Conservation (phyloP, 1,284 basidiomycete genomes). For the Cutaneotrichosporon sp. region DNA sequence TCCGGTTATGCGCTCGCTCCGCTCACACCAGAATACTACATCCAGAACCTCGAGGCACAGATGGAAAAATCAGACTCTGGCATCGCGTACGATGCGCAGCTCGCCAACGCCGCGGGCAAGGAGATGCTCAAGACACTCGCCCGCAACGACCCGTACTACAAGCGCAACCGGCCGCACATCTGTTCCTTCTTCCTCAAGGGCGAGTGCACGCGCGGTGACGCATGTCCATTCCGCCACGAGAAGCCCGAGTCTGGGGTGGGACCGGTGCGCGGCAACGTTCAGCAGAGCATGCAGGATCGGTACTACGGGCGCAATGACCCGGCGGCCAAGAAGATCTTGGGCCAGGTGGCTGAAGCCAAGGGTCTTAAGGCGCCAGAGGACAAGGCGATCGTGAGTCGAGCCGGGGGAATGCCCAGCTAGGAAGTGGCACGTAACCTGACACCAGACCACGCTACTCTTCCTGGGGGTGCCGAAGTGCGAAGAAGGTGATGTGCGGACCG, state of each 20-base stretch:
- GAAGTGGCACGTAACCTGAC: constrained; percentile 6
- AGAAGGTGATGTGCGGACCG: constrained; percentile 74
- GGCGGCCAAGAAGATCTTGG: constrained; percentile 82
- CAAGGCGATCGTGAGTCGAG: constrained; percentile 67
- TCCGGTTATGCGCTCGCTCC: background rate
- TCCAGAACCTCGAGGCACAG: constrained; percentile 90
- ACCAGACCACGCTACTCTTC: constrained; percentile 85
- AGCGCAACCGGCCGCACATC: constrained; percentile 87
- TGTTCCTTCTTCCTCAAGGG: constrained; percentile 97
- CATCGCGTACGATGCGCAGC: constrained; percentile 61
- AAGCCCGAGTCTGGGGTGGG: constrained; percentile 70
- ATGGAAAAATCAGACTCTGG: constrained; percentile 51
- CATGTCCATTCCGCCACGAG: constrained; percentile 95
- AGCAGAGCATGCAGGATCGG: constrained; percentile 88
- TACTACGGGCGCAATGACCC: constrained; percentile 89
- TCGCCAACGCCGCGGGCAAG: constrained; percentile 75
- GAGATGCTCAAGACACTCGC: constrained; percentile 95
- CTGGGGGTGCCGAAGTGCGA: constrained; percentile 74
- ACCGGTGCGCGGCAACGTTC: constrained; percentile 61
- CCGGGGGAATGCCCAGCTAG: background rate
- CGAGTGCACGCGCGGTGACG: constrained; percentile 83
- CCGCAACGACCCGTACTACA: constrained; percentile 92
- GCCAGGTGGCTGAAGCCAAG: constrained; percentile 67
- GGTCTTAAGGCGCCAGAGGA: constrained; percentile 90
- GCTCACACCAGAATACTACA: constrained; percentile 73